These are phyloP conservation scores for Medicago arabica DNA, from an alignment of 306 rosid genomes.

Conservation along the genomic window DNA sequence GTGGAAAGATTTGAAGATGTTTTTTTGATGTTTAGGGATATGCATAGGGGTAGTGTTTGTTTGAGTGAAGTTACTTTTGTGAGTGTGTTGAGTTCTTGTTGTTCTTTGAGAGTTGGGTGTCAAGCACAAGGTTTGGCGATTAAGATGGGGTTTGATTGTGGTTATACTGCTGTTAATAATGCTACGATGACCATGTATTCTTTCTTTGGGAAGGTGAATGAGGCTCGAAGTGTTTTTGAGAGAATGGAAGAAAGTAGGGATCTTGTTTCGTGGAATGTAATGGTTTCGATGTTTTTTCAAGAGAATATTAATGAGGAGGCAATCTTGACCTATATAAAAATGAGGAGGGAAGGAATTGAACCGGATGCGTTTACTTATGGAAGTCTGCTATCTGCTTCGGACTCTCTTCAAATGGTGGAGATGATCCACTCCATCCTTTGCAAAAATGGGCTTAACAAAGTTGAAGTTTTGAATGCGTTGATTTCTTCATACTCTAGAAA, in stretches of 20 bases:
- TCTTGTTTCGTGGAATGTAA: constrained; percentile 78
- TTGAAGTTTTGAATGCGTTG: constrained; percentile 67
- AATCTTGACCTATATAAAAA: constrained; percentile 52
- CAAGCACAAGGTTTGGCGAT: constrained; percentile 66
- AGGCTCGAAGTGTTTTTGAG: constrained; percentile 58
- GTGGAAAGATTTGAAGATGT: constrained; percentile 61
- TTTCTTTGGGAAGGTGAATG: constrained; percentile 57
- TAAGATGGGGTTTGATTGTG: constrained; percentile 60
- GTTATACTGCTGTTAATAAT: constrained; percentile 63
- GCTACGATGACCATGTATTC: constrained; percentile 81
- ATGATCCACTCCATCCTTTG: constrained; percentile 60
- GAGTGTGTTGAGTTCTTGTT: constrained; percentile 79
- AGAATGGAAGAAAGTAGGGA: constrained; percentile 56
- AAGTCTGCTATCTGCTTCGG: constrained; percentile 65
- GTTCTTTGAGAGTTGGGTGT: constrained; percentile 47
- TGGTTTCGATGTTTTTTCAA: constrained; percentile 62
- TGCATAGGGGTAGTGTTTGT: constrained; percentile 54
- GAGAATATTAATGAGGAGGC: constrained; percentile 54
- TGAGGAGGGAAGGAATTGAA: constrained; percentile 59
- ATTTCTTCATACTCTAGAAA: constrained; percentile 69
- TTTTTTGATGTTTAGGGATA: constrained; percentile 58
- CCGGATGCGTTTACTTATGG: constrained; percentile 80
- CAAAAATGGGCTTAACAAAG: constrained; percentile 58
- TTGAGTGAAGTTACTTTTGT: constrained; percentile 72
- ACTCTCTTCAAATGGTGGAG: constrained; percentile 51